Evolutionary conservation across 1,139 yeast genomes (phyloP).

Genomic region (Debaryomyces robertsiae): DNA sequence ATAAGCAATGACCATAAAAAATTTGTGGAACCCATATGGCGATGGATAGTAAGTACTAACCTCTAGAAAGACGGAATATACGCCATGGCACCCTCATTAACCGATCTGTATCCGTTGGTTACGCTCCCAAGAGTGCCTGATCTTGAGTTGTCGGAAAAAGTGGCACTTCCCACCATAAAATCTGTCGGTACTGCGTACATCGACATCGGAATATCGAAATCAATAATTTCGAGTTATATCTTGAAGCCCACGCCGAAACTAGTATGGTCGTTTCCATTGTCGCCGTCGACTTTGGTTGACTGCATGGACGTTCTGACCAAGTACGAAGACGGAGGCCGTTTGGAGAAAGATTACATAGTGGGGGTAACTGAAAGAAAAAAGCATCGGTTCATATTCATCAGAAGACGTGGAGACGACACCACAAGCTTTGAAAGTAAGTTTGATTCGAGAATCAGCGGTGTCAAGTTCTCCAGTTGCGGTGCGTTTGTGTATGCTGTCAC

Average conservation of each 20-base stretch:
- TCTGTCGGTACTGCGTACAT: conserved; percentile 31
- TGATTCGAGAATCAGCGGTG: conserved; percentile 31
- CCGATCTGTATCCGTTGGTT: conserved; percentile 41
- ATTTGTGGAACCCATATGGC: conserved; percentile 10
- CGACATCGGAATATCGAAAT: conserved; percentile 74
- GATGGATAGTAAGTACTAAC: conserved; percentile 10
- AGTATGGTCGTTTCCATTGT: conserved; percentile 70
- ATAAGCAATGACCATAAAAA: conserved; percentile 10
- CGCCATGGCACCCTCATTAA: conserved; percentile 24
- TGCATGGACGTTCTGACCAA: conserved; percentile 41
- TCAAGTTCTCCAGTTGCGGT: conserved; percentile 37
- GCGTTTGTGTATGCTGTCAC: conserved; percentile 42
- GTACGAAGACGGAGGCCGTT: conserved; percentile 13
- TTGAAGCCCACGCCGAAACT: conserved; percentile 81
- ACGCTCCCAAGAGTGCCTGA: conserved; percentile 47
- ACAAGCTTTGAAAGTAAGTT: conserved; percentile 18
- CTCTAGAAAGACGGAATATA: conserved; percentile 1
- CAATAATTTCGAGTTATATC: conserved; percentile 70
- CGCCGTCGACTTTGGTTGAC: conserved; percentile 59
- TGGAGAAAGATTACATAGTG: conserved; percentile 33
- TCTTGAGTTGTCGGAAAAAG: conserved; percentile 30
- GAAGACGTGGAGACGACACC: conserved; percentile 25
- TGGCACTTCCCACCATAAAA: conserved; percentile 32
- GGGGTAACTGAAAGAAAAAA: conserved; percentile 53
- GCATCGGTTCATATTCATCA: conserved; percentile 42